Evolutionary conservation across 805 yeast species (phyloP).

Genomic region (Candida coquimbonensis): DNA sequence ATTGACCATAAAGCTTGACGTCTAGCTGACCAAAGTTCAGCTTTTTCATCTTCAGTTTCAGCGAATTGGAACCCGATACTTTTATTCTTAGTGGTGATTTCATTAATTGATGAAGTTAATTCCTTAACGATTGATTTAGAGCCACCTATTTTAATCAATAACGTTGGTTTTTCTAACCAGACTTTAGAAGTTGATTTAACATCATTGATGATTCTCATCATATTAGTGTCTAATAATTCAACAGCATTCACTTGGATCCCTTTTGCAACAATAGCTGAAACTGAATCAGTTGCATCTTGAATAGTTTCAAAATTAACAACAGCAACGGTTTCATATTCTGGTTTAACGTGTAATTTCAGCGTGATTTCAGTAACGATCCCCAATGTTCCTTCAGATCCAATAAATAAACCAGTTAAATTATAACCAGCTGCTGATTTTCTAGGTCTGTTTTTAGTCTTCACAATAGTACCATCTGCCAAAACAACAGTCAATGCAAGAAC

Average conservation of each 20-base stretch:
- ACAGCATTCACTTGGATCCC: constrained; percentile 70
- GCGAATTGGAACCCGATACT: constrained; percentile 59
- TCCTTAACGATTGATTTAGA: constrained; percentile 40
- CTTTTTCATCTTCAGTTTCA: constrained; percentile 49
- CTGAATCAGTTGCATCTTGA: constrained; percentile 64
- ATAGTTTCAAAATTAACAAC: constrained; percentile 63
- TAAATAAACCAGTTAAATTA: constrained; percentile 65
- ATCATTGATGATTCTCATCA: constrained; percentile 59
- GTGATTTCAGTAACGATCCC: constrained; percentile 78
- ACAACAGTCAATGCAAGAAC: constrained; percentile 65
- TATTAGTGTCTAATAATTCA: constrained; percentile 65
- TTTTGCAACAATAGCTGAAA: constrained; percentile 49
- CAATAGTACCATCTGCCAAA: constrained; percentile 70
- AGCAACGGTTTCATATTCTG: constrained; percentile 58
- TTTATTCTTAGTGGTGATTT: constrained; percentile 47
- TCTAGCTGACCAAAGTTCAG: constrained; percentile 70
- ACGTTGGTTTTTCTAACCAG: constrained; percentile 55
- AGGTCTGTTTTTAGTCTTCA: constrained; percentile 70
- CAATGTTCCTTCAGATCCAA: constrained; percentile 75
- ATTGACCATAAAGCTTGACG: constrained; percentile 63
- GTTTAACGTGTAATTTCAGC: constrained; percentile 58
- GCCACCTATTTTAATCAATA: constrained; percentile 61
- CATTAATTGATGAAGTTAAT: constrained; percentile 37
- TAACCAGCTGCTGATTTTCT: constrained; percentile 77
- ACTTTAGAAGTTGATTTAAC: constrained; percentile 45